A percentile compares a stretch with the other conserved stretches of the same genome.
Evolutionary conservation across 2,329 filamentous ascomycete species (phyloP).

Genomic region (Claviceps digitariae): DNA sequence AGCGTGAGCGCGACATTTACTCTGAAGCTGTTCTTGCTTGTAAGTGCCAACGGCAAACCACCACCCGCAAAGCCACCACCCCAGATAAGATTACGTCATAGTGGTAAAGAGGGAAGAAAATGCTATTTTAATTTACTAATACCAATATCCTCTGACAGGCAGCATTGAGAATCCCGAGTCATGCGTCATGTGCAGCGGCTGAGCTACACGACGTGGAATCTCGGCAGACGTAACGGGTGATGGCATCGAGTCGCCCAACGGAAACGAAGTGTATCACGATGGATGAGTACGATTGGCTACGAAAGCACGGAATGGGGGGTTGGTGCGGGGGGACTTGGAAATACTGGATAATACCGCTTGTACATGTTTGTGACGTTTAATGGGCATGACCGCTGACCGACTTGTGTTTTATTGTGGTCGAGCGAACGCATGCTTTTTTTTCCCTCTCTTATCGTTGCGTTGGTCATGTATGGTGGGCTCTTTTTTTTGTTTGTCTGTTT

Average conservation of each 20-base stretch:
- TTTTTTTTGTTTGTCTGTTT: too few relatives aligned
- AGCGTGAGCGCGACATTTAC: constrained; percentile 84
- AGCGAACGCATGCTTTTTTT: not conserved
- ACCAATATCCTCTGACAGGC: constrained; percentile 31
- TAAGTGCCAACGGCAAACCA: too few relatives aligned
- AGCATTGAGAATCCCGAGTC: constrained; percentile 95
- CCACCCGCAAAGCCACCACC: too few relatives aligned
- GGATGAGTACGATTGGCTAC: constrained; percentile 17
- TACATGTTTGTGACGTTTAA: constrained; percentile 5
- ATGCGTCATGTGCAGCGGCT: constrained; percentile 97
- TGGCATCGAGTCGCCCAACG: not conserved
- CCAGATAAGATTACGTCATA: too few relatives aligned
- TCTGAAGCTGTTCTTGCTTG: constrained; percentile 83
- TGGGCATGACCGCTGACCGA: not conserved
- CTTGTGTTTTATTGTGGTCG: not conserved
- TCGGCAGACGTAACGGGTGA: constrained; percentile 8
- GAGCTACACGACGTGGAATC: constrained; percentile 15
- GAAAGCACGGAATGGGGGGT: constrained; percentile 13
- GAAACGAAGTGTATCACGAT: constrained; percentile 15
- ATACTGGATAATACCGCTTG: constrained; percentile 2
- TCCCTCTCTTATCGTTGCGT: not conserved
- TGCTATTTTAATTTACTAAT: not conserved
- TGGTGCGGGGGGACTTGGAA: not conserved
- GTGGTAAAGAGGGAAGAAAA: not conserved
- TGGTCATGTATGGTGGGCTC: not conserved